Percentiles rank a stretch among this genome's conserved stretches.
Evolutionary conservation across 2,329 filamentous ascomycete genomes (phyloP).

Genomic region (Ustilaginoidea virens): DNA sequence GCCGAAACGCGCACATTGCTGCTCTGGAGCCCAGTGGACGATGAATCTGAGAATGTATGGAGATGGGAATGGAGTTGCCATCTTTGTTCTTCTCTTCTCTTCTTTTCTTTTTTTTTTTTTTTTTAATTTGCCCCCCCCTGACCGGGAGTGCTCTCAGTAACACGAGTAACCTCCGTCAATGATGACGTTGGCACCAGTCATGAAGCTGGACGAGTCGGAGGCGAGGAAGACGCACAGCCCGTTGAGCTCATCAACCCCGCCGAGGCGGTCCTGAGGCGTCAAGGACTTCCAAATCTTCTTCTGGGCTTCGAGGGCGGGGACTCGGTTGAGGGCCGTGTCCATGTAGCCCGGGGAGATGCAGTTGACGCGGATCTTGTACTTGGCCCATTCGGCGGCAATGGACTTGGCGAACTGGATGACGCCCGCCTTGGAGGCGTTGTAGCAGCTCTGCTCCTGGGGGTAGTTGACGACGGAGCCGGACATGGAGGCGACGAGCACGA

Average conservation of each 20-base stretch:
- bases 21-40: conserved; percentile 1
- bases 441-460: conserved; percentile 69
- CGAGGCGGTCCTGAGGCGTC: conserved; percentile 60
- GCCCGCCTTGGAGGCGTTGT: conserved; percentile 73
- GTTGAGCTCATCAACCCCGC: conserved; percentile 61
- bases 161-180: conserved; percentile 58
- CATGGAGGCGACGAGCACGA: conserved; percentile 68
- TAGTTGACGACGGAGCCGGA: conserved; percentile 75
- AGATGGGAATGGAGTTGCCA: too few relatives aligned
- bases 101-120: not conserved
- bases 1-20: too few relatives aligned
- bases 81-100: not conserved
- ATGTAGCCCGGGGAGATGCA: conserved; percentile 76
- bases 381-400: conserved; percentile 72
- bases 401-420: conserved; percentile 68
- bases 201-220: conserved; percentile 56
- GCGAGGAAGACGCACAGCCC: conserved; percentile 63
- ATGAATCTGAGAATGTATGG: not conserved
- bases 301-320: conserved; percentile 62
- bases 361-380: conserved; percentile 69
- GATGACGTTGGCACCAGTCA: conserved; percentile 61
- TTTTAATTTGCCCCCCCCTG: not conserved
- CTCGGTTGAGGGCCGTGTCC: conserved; percentile 69
- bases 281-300: conserved; percentile 67
- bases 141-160: conserved; percentile 33